Evolutionary conservation across 306 rosid species (phyloP), one percentile per base, ranked within the genome.

Genomic region (Quercus engelmannii): DNA sequence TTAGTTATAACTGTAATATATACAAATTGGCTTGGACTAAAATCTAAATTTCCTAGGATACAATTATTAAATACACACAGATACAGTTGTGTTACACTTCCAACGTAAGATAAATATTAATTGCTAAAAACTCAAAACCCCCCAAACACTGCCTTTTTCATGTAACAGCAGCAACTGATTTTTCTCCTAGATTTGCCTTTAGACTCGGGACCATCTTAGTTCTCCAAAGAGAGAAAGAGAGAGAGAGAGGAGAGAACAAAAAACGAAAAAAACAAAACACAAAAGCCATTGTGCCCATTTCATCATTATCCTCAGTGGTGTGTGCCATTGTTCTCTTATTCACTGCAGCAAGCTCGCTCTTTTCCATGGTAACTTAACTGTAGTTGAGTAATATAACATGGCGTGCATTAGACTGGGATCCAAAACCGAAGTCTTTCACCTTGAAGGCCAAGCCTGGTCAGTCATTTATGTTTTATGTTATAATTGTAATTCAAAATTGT

Each of bases 381-480:
- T 31, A 35, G 15, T 35, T 75, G 74, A 74, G 55, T 57, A 19
- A 69, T 52, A 49, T 8, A 38, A 38, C 69, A 91, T 94, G 98
- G 96, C 91, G 28, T 87, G 83, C 83, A 57, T 89, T 86, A 94
- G 88, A 87, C 80, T 94, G 80, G 98, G 98, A 69, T 92, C 97
- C 56, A 94, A 94, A 78, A 85, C 92, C 43, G 96, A 94, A 62
- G 86, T 84, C 76, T 92, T 94, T 84, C 74, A 76, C 83, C 90
- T 81, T 28, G 92, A 88, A 82, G 94, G 89, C 73, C 79, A 86
- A 59, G 76, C 89, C 70, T 94, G 98, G 98, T 94, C 1, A 55
- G 86, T 69, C 43, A 5, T 64, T 80, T 58, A 38, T 38, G 5
- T 41, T 69, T 1, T 11, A 41, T 61, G 12, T 20, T 19, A 26